Evolutionary conservation across 768 basidiomycete genomes (phyloP).

Genomic region (Hydnum rufescens): DNA sequence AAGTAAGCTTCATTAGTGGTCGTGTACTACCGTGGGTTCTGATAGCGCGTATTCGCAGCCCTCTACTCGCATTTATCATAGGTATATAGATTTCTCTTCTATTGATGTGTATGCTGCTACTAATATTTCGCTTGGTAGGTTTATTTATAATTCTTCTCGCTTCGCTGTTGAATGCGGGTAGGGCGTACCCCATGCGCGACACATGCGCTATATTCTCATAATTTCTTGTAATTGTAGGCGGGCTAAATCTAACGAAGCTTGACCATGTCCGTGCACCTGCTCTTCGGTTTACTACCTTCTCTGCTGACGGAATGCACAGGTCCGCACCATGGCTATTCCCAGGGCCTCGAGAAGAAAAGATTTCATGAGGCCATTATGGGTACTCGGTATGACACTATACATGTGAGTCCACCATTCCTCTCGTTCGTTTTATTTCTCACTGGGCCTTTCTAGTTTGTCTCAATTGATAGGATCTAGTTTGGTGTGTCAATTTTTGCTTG

Average conservation of each 20-base stretch:
- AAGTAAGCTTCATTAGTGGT: no score
- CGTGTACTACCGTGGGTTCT: no score
- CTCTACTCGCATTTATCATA: constrained; percentile 58
- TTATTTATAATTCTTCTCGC: constrained; percentile 68
- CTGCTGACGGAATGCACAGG: constrained; percentile 23
- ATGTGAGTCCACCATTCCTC: constrained; percentile 32
- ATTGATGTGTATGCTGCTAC: background rate
- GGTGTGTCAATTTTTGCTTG: background rate
- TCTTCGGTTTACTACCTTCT: background rate
- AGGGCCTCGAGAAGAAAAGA: constrained; percentile 53
- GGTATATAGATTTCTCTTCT: constrained; percentile 14
- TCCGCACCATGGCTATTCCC: constrained; percentile 55
- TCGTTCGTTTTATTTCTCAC: constrained; percentile 13
- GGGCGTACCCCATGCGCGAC: background rate
- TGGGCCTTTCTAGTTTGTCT: constrained; percentile 39
- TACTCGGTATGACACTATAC: constrained; percentile 85
- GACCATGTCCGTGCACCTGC: constrained; percentile 67
- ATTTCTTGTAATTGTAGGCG: constrained; percentile 21
- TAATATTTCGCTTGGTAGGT: constrained; percentile 20
- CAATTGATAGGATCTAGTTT: constrained; percentile 77
- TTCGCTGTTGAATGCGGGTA: constrained; percentile 67
- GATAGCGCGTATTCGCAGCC: constrained; percentile 10
- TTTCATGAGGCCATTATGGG: constrained; percentile 73
- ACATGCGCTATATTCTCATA: background rate
- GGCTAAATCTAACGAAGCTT: constrained; percentile 86